Base-by-base conservation (phyloP, 1,284 basidiomycete species). In the Boletus subluridellus region DNA sequence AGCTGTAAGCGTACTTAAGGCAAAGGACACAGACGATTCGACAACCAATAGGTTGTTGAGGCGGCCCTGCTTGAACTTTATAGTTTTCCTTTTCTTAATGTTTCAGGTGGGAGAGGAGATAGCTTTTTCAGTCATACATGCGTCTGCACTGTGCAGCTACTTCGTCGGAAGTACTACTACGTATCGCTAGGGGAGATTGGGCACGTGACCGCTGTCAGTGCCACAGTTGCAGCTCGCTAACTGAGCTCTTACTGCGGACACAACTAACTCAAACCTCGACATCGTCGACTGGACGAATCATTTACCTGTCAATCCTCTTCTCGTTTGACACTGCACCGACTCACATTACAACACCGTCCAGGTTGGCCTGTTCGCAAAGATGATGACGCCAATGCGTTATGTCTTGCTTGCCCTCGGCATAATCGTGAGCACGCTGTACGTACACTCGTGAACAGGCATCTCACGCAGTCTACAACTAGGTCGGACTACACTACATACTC, bases 301-400 rank as follows among this genome's bases (percentile, higher is more conserved):
- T 15, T 37, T 35, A 12, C 34, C 30, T 15, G 39, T 52, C 17
- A 6, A 28, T 26, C 28, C 17, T 42, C 35, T 12, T 35, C 10
- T 57, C 32, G 24, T 42, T 38, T 21, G 24, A 44, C 39, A 30
- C 42, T 30, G 21, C 39, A 38, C 12, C 35, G 24, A 44, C 14
- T 8, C 35, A 39, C 34, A 4, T 28, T 14, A 4, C 14, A 28
- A 12, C 34, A 49, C 49, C 42, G 38, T 60, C 54, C 45, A 60
- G 48, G 32, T 37, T 35, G 49, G 30, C 42, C 46, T 24, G 14
- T 56, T 34, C n/a, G 45, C 63, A 74, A 84, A 78, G 71, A 90
- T 90, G 88, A 89, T 87, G 83, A 86, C 87, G 61, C 84, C 84
- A 61, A 83, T 86, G 81, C 85, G 89, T 69, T 91, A 90, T 69